Percentiles rank a stretch among this genome's conserved stretches.
Evolutionary conservation across 1,284 basidiomycete species (phyloP).

Genomic region (Gymnopus androsaceus): DNA sequence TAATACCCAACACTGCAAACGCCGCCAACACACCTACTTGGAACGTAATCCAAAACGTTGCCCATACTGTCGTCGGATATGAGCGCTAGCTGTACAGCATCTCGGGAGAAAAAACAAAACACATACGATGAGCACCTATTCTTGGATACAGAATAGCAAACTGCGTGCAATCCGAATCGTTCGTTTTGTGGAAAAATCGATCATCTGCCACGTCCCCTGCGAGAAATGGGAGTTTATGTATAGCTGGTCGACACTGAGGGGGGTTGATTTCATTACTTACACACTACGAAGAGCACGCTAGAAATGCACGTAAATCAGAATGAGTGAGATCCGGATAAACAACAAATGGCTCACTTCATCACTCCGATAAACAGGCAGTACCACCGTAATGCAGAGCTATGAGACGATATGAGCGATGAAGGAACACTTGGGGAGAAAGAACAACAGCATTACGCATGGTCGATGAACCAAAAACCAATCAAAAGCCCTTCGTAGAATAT

Average conservation of each 20-base stretch:
- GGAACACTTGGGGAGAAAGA: conserved; percentile 1
- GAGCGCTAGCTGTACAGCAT: not conserved
- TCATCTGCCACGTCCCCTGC: conserved; percentile 84
- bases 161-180: conserved; percentile 82
- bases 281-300: conserved; percentile 77
- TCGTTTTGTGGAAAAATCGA: conserved; percentile 82
- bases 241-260: not conserved
- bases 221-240: not conserved
- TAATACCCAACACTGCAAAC: conserved; percentile 72
- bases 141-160: conserved; percentile 69
- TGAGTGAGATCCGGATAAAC: conserved; percentile 9
- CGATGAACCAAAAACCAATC: conserved; percentile 84
- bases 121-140: conserved; percentile 65
- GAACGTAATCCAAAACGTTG: conserved; percentile 73
- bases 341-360: conserved; percentile 65
- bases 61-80: conserved; percentile 58
- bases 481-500: conserved; percentile 73
- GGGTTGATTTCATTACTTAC: conserved; percentile 42
- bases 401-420: conserved; percentile 16
- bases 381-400: conserved; percentile 69
- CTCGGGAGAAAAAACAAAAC: conserved; percentile 3
- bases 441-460: conserved; percentile 62
- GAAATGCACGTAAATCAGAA: not conserved
- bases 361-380: conserved; percentile 81
- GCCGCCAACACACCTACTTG: conserved; percentile 65